Evolutionary conservation across 352 stramenopile species (phyloP).

Genomic region (Phytophthora chlamydospora): DNA sequence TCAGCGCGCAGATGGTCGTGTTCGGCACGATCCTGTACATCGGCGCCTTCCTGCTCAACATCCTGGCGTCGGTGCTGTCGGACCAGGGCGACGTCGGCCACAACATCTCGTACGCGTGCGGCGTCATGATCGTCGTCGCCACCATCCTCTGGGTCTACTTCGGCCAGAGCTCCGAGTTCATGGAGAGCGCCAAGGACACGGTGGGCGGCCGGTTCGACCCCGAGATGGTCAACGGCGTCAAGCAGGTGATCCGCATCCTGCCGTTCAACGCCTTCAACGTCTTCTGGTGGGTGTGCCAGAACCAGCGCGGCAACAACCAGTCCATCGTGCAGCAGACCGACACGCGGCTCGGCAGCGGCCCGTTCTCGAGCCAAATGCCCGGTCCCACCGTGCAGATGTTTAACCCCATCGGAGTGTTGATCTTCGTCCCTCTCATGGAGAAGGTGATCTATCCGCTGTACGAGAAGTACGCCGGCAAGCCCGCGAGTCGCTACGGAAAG

Average conservation of each 20-base stretch:
- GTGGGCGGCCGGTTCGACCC: conserved; percentile 49
- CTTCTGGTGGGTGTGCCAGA: conserved; percentile 62
- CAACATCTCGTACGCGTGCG: conserved; percentile 51
- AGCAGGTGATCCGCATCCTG: conserved; percentile 46
- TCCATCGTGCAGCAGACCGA: conserved; percentile 71
- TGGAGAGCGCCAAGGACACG: conserved; percentile 47
- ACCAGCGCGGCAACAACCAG: conserved; percentile 73
- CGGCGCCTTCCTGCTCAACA: conserved; percentile 52
- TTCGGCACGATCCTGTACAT: conserved; percentile 43
- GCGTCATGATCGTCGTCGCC: conserved; percentile 38
- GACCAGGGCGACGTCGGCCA: conserved; percentile 41
- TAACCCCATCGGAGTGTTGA: conserved; percentile 45
- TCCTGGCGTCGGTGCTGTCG: conserved; percentile 51
- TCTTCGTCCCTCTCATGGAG: conserved; percentile 47
- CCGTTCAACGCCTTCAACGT: conserved; percentile 57
- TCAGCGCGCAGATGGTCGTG: conserved; percentile 39
- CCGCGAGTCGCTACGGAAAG: conserved; percentile 45
- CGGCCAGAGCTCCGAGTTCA: conserved; percentile 49
- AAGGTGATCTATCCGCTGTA: conserved; percentile 50
- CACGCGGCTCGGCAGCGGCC: conserved; percentile 42
- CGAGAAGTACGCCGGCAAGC: conserved; percentile 45
- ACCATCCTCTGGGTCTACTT: conserved; percentile 52
- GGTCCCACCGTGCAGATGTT: conserved; percentile 58
- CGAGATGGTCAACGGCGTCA: conserved; percentile 52
- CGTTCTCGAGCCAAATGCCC: conserved; percentile 48